Base-by-base conservation (phyloP, 257 asterid genomes). In the Plectranthus barbatus region DNA sequence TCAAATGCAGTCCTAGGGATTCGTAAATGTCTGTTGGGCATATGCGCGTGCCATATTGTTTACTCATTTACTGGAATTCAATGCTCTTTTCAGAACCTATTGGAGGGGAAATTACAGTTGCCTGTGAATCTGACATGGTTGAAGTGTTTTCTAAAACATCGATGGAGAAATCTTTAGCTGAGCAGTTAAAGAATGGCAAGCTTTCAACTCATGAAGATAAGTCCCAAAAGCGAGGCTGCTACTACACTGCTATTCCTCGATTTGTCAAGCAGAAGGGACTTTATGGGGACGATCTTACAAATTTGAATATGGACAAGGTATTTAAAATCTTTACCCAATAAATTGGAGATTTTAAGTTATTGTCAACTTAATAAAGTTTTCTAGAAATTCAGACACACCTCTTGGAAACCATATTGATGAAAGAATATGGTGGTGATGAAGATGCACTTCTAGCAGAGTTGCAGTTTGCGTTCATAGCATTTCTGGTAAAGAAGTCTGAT, bases 221-320 rank as follows among this genome's bases (percentile, higher is more conserved):
- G 55, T 60, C 89, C 37, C 73, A 69, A 65, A 85, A 71, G 56
- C 76, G 75, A 71, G 84, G 88, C 33, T 89, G 97, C 71, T 87
- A 85, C 77, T 93, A 86, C 82, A 89, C 99, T 65, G 40, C 76
- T 59, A 80, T 93, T 79, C 99, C 99, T 20, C 96, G 92, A 58
- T 74, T 93, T 75, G 77, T 93, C 70, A 93, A 93, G 79, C 90
- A 70, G 55, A 84, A 79, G 79, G 99, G 97, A 62, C 72, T 84
- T 64, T 46, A 69, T 31, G 76, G 78, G 21, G 66, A 76, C 65
- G 99, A 93, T 49, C 95, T 93, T 31, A 93, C 96, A n/a, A 73
- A 42, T 74, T 73, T 93, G 88, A 93, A 93, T 81, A 82, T 93
- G 11, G 99, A 93, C 80, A 93, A 93, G 96, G 99, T 87, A 81